Conservation (phyloP, 805 yeast genomes). For the Lachancea quebecensis region DNA sequence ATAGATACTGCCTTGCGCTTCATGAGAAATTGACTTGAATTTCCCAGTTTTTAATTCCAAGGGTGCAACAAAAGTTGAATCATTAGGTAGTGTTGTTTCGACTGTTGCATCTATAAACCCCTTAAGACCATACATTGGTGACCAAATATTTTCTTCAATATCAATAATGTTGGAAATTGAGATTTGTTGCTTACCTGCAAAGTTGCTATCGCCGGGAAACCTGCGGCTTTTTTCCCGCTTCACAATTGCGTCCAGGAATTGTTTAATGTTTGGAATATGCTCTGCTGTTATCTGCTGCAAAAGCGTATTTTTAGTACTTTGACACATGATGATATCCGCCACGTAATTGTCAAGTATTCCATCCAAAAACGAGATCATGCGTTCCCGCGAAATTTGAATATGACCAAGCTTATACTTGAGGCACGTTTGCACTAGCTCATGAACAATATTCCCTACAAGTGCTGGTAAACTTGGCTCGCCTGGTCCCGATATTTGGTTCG, state of each 20-base stretch:
- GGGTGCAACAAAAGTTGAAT: constrained; percentile 56
- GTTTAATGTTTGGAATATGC: constrained; percentile 46
- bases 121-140: constrained; percentile 81
- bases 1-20: constrained; percentile 82
- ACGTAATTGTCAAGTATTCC: constrained; percentile 37
- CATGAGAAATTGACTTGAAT: constrained; percentile 55
- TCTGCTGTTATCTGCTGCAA: constrained; percentile 35
- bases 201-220: constrained; percentile 21
- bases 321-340: constrained; percentile 50
- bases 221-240: constrained; percentile 24
- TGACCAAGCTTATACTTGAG: constrained; percentile 32
- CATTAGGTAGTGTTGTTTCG: constrained; percentile 43
- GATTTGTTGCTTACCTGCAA: constrained; percentile 34
- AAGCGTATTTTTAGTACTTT: constrained; percentile 41
- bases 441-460: constrained; percentile 78
- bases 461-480: constrained; percentile 61
- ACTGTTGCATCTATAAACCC: constrained; percentile 89
- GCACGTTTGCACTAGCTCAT: constrained; percentile 54
- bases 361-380: constrained; percentile 32
- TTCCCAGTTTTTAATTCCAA: constrained; percentile 88
- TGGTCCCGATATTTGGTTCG: constrained; percentile 48
- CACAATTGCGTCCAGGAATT: constrained; percentile 47
- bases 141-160: constrained; percentile 87
- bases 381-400: constrained; percentile 23
- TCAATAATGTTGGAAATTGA: constrained; percentile 63